Evolutionary conservation across 2,329 filamentous ascomycete genomes (phyloP).

Genomic region (Acrodontium crateriforme): DNA sequence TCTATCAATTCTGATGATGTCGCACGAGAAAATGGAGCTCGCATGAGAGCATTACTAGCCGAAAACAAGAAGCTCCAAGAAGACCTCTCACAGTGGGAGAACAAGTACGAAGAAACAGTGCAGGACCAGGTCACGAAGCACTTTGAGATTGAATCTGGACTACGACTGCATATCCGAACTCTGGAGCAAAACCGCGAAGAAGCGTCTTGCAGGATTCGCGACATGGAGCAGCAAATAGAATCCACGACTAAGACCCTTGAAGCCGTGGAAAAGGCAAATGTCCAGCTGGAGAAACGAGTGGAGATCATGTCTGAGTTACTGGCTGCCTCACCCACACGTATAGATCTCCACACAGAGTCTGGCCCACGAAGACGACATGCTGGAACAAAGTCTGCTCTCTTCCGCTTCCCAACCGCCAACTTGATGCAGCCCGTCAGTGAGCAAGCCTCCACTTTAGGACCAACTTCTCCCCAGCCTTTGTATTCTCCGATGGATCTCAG

Average conservation of each 20-base stretch:
- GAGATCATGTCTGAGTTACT: conserved; percentile 26
- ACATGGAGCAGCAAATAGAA: conserved; percentile 22
- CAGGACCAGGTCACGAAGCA: conserved; percentile 20
- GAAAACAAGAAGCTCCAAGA: conserved; percentile 22
- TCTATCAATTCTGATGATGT: conserved; percentile 27
- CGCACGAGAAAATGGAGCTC: conserved; percentile 23
- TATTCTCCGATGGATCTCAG: not conserved
- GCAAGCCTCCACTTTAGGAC: conserved; percentile 10
- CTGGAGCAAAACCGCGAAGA: conserved; percentile 20
- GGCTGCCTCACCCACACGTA: conserved; percentile 23
- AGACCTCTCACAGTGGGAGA: conserved; percentile 25
- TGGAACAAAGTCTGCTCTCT: conserved; percentile 22
- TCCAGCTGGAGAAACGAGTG: conserved; percentile 24
- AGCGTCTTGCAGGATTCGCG: conserved; percentile 16
- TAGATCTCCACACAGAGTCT: conserved; percentile 19
- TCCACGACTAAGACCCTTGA: conserved; percentile 18
- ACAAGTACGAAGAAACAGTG: conserved; percentile 23
- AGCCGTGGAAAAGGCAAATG: conserved; percentile 22
- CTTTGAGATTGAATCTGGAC: conserved; percentile 14
- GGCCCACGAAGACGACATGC: conserved; percentile 12
- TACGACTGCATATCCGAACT: conserved; percentile 16
- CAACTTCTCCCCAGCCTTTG: conserved; percentile 5
- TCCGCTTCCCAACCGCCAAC: conserved; percentile 21
- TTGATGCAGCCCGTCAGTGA: conserved; percentile 16
- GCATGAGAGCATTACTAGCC: conserved; percentile 22